Evolutionary conservation across 116 monocot genomes (phyloP).

Genomic region (Papilionanthe hybrid): DNA sequence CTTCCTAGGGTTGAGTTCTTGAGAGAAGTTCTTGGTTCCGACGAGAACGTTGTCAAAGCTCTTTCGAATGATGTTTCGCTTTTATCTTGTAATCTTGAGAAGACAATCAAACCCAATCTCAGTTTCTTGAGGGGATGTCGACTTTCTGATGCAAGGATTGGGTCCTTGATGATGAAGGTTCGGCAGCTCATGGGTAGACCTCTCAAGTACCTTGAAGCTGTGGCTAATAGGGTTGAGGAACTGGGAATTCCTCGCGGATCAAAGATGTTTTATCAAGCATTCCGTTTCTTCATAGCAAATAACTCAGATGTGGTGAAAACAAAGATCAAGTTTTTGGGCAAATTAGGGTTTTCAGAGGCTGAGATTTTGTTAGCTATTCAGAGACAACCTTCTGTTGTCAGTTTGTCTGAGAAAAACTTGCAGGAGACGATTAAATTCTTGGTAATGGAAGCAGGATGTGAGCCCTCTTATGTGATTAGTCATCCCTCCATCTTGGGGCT

Average conservation of each 20-base stretch:
- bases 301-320: neutral
- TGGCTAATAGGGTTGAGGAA: neutral
- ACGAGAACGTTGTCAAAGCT: slow-evolving; percentile 1
- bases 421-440: slow-evolving; percentile 15
- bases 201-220: neutral
- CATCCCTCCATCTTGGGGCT: slow-evolving; percentile 11
- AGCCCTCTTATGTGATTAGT: neutral
- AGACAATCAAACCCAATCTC: slow-evolving; percentile 8
- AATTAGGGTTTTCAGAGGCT: slow-evolving; percentile 21
- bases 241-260: slow-evolving; percentile 15
- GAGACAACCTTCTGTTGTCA: slow-evolving; percentile 10
- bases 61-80: neutral
- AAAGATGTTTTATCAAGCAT: neutral
- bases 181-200: neutral
- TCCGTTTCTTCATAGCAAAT: neutral
- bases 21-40: slow-evolving; percentile 11
- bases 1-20: slow-evolving; percentile 18
- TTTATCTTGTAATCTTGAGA: slow-evolving; percentile 2
- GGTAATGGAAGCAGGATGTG: slow-evolving; percentile 7
- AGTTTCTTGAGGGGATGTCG: slow-evolving; percentile 17
- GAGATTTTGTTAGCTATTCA: slow-evolving; percentile 3
- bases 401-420: slow-evolving; percentile 1
- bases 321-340: slow-evolving; percentile 11
- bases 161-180: neutral
- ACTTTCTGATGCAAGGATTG: slow-evolving; percentile 8